These are phyloP conservation scores for Talaromyces borbonicus DNA, from an alignment of 495 filamentous ascomycete species.

Conservation along the genomic window DNA sequence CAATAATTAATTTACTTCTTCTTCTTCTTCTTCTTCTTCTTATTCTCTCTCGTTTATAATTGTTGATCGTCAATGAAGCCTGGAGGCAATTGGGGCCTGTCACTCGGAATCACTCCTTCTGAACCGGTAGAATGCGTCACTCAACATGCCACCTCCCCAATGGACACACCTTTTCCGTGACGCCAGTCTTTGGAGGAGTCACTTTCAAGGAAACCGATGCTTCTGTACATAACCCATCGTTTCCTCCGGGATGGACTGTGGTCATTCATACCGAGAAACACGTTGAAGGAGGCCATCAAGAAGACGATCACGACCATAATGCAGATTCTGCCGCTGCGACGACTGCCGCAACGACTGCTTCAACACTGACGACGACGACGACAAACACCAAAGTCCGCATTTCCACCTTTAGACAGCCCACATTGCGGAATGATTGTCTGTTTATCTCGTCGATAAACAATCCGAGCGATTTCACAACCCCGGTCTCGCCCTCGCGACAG, in stretches of 20 bases:
- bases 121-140: constrained; percentile 6
- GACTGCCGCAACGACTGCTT: background rate
- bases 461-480: constrained; percentile 70
- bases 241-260: constrained; percentile 83
- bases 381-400: constrained; percentile 28
- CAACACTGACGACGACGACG: too few relatives aligned
- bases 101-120: background rate
- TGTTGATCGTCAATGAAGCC: background rate
- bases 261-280: constrained; percentile 64
- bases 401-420: constrained; percentile 61
- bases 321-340: constrained; percentile 16
- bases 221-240: constrained; percentile 53
- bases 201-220: constrained; percentile 79
- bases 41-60: background rate
- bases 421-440: constrained; percentile 65
- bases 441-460: constrained; percentile 88
- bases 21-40: background rate
- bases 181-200: constrained; percentile 76
- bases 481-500: constrained; percentile 68
- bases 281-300: constrained; percentile 16
- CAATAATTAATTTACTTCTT: background rate
- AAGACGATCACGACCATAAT: constrained; percentile 14
- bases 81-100: too few relatives aligned
- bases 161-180: constrained; percentile 70
- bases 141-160: constrained; percentile 60